Evolutionary conservation across 2,329 filamentous ascomycete species (phyloP), one percentile per base, ranked within the genome.

Genomic region (Cercospora nicotianae): DNA sequence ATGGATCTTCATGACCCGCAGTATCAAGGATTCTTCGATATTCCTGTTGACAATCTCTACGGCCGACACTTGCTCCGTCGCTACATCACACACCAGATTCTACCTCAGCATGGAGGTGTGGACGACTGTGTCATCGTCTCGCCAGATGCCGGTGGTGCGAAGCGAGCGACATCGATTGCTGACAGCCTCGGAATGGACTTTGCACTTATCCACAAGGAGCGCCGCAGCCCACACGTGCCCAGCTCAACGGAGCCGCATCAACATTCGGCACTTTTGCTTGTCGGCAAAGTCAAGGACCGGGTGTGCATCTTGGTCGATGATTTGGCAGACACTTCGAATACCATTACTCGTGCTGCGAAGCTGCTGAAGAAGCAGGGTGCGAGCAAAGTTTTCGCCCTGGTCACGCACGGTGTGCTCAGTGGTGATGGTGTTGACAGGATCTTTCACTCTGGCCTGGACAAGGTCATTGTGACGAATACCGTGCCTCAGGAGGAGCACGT

Each of bases 11-110:
- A 95, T 79, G 94, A 97, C 79, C 91, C 93, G 51, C 93, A 99
- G 81, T 98, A 98, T 77, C 95, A 99, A 81, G 95, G 95, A 64
- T 99, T 97, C 85, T 98, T 99, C 78, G 94, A 99, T 77, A 97
- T 98, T 67, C 95, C 95, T 2, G 95, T 99, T 66, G 95, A 99
- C 82, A 99, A 99, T 79, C 86, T 99, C 18, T 98, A 98, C 81
- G 94, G 90, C 66, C 89, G 91, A 74, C 90, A 91, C 60, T 82
- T 94, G 61, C 83, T 90, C 66, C 87, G 87, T 77, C 87, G 86
- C 75, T 89, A 89, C 79, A 89, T 90, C 74, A 90, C 93, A 78
- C 89, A 91, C 77, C 88, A 93, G 75, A 95, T 97, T 68, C 90
- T 92, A 60, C 90, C 94, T 77, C 94, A 90, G 81, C 90, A 90